phyloP scores from a whole-genome alignment of 2,329 filamentous ascomycete species.

The Verticillium isaacii region DNA sequence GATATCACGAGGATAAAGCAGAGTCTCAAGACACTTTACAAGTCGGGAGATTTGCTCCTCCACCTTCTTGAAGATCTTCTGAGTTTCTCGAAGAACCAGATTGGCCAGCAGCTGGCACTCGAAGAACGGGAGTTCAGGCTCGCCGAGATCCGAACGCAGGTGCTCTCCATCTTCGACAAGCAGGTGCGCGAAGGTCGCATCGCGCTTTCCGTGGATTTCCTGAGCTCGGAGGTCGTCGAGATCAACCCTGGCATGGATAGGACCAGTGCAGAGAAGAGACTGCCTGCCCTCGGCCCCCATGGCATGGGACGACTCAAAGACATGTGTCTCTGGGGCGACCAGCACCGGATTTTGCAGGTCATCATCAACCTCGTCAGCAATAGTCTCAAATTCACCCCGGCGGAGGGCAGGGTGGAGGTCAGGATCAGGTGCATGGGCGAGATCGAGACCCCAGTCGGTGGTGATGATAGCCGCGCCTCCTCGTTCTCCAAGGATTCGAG shows the following conservation, averaged over 20 bases:
- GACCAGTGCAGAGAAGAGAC: conserved; percentile 22
- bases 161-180: conserved; percentile 83
- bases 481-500: conserved; percentile 46
- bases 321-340: conserved; percentile 88
- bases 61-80: conserved; percentile 85
- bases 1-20: conserved; percentile 74
- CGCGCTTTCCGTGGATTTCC: conserved; percentile 65
- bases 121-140: conserved; percentile 83
- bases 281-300: conserved; percentile 58
- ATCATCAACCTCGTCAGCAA: conserved; percentile 92
- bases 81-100: conserved; percentile 93
- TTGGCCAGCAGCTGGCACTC: conserved; percentile 75
- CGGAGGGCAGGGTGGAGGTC: conserved; percentile 69
- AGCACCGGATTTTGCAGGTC: conserved; percentile 86
- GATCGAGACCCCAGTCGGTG: conserved; percentile 29
- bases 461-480: conserved; percentile 45
- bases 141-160: conserved; percentile 77
- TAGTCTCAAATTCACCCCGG: conserved; percentile 83
- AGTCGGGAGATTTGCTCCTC: conserved; percentile 73
- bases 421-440: conserved; percentile 71
- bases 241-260: conserved; percentile 18
- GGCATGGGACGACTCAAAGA: conserved; percentile 70
- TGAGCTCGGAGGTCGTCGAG: conserved; percentile 40
- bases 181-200: conserved; percentile 79
- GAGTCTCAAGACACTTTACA: conserved; percentile 83